Percentiles rank a stretch among this genome's conserved stretches.
phyloP scores from a whole-genome alignment of 1,284 basidiomycete genomes.

The Apiotrichum sp. region DNA sequence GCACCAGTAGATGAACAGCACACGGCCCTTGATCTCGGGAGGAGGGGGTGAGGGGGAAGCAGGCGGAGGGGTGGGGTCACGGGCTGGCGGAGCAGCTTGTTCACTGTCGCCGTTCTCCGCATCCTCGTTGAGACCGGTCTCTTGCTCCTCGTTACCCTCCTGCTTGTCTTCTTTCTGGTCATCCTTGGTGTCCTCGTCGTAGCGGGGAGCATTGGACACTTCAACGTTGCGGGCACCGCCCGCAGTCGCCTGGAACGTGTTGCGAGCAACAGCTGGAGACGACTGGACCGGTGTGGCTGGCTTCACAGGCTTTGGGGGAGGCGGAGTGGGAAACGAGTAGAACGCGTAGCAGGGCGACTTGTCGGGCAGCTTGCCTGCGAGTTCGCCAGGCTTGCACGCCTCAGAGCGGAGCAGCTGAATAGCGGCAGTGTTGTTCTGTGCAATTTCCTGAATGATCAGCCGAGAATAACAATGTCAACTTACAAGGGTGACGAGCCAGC shows the following conservation, averaged over 20 bases:
- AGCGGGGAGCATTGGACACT: constrained; percentile 13
- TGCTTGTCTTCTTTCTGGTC: constrained; percentile 3
- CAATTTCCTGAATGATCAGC: constrained; percentile 28
- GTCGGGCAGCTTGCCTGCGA: constrained; percentile 37
- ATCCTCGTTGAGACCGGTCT: constrained; percentile 4
- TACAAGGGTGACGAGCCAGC: constrained; percentile 61
- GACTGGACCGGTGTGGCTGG: constrained; percentile 9
- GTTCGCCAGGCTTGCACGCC: constrained; percentile 47
- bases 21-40: constrained; percentile 31
- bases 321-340: constrained; percentile 60
- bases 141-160: constrained; percentile 9
- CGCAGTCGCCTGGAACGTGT: constrained; percentile 39
- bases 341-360: constrained; percentile 56
- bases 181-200: constrained; percentile 5
- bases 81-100: constrained; percentile 7
- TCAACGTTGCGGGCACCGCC: constrained; percentile 32
- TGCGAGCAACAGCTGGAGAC: constrained; percentile 17
- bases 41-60: constrained; percentile 7
- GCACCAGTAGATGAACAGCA: constrained; percentile 83
- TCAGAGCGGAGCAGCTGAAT: constrained; percentile 35
- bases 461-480: constrained; percentile 21
- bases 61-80: background rate
- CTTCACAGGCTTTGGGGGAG: constrained; percentile 19
- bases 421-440: constrained; percentile 22
- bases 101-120: constrained; percentile 5